These are phyloP conservation scores for Calonectria montana DNA, from an alignment of 2,329 filamentous ascomycete species.

Conservation along the genomic window DNA sequence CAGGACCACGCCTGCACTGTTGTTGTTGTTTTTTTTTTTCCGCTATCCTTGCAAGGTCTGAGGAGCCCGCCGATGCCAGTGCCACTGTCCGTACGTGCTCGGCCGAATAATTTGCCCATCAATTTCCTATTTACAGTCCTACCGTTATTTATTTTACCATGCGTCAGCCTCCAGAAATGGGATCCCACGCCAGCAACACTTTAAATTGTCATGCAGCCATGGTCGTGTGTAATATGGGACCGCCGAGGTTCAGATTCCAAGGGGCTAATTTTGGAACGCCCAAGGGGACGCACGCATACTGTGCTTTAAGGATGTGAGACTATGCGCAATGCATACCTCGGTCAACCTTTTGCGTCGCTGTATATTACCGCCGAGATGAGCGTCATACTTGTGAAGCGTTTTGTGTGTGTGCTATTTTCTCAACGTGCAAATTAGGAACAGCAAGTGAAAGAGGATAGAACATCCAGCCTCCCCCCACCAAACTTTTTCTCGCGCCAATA, in stretches of 20 bases:
- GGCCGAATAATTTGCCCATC: background rate
- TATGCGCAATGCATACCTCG: background rate
- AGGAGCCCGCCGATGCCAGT: background rate
- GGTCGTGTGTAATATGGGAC: background rate
- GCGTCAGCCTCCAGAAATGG: background rate
- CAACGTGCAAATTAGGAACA: too few species aligned
- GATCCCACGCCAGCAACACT: background rate
- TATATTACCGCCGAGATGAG: background rate
- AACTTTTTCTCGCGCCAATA: too few species aligned
- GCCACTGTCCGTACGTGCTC: background rate
- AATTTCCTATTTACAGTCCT: background rate
- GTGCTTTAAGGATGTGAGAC: background rate
- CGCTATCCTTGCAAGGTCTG: background rate
- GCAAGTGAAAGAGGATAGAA: too few species aligned
- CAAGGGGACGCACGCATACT: background rate
- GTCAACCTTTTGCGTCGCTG: background rate
- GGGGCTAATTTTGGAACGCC: background rate
- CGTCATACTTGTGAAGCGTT: background rate
- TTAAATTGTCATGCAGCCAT: slow-evolving; percentile 5
- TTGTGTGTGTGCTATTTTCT: background rate
- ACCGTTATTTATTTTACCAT: background rate
- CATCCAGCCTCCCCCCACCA: too few species aligned
- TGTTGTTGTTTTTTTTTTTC: background rate
- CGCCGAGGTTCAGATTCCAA: background rate
- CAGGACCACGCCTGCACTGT: background rate